These are phyloP conservation scores for Lactarius hengduanensis DNA, from an alignment of 768 basidiomycete genomes.

Conservation along the genomic window DNA sequence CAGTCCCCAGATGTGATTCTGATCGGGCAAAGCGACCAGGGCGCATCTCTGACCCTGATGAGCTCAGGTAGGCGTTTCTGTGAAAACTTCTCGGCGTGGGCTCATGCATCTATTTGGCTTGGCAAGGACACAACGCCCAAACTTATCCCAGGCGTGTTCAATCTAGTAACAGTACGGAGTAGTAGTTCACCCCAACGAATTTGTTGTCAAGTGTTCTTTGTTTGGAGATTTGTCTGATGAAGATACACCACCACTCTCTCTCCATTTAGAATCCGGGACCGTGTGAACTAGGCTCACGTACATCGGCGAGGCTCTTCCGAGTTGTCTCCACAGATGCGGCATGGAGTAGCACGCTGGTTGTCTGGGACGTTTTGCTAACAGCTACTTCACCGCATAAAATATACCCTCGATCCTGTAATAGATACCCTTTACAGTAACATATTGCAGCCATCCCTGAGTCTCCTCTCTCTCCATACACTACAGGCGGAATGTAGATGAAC, in stretches of 20 bases:
- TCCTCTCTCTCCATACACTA: background rate
- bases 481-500: background rate
- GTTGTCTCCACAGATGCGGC: background rate
- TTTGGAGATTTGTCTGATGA: background rate
- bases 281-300: background rate
- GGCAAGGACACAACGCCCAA: background rate
- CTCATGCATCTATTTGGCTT: background rate
- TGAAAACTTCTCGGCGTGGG: background rate
- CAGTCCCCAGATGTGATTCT: background rate
- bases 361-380: background rate
- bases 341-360: background rate
- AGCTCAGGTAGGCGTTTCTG: background rate
- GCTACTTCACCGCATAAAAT: background rate
- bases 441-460: background rate
- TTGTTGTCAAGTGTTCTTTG: background rate
- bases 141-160: background rate
- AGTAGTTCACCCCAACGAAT: conserved; percentile 4
- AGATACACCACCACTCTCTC: background rate
- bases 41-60: background rate
- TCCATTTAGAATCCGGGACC: background rate
- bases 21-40: background rate
- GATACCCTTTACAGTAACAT: background rate
- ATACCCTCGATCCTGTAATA: conserved; percentile 1
- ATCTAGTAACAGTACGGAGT: background rate
- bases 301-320: background rate